Conservation (phyloP, 441 rosid species). For the Populus hybrid region DNA sequence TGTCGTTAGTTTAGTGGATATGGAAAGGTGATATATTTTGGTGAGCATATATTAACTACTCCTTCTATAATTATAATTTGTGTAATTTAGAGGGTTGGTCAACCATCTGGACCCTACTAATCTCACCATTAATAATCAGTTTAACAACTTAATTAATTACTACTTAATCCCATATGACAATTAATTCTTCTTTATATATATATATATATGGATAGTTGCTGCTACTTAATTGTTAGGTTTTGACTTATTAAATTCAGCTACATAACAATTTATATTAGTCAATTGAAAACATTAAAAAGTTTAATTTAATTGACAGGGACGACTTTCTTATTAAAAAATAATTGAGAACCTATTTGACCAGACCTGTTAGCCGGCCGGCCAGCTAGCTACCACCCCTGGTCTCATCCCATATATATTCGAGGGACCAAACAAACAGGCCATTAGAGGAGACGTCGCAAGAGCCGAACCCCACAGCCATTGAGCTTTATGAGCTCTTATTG, state of each 20-base stretch:
- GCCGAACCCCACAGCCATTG: conserved; percentile 11
- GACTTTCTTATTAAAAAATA: background rate
- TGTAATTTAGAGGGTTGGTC: background rate
- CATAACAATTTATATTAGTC: background rate
- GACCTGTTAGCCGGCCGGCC: background rate
- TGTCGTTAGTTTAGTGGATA: background rate
- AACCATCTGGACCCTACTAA: background rate
- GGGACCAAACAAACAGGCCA: background rate
- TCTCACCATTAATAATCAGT: background rate
- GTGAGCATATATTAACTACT: background rate
- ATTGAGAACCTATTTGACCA: background rate
- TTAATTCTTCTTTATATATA: too few relatives aligned
- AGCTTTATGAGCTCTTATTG: background rate
- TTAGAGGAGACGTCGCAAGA: background rate
- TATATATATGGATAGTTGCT: too few relatives aligned
- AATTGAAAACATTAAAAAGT: background rate
- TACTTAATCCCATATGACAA: too few relatives aligned
- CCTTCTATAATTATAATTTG: too few relatives aligned
- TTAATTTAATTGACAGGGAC: background rate
- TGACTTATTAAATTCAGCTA: background rate
- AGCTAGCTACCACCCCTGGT: background rate
- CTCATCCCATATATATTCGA: background rate
- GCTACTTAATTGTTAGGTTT: background rate
- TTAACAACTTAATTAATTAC: background rate
- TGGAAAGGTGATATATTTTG: background rate